Percentiles rank a stretch among this genome's conserved stretches.
These are phyloP conservation scores for Rachicladosporium sp. DNA, from an alignment of 2,329 filamentous ascomycete species.

Conservation along the genomic window DNA sequence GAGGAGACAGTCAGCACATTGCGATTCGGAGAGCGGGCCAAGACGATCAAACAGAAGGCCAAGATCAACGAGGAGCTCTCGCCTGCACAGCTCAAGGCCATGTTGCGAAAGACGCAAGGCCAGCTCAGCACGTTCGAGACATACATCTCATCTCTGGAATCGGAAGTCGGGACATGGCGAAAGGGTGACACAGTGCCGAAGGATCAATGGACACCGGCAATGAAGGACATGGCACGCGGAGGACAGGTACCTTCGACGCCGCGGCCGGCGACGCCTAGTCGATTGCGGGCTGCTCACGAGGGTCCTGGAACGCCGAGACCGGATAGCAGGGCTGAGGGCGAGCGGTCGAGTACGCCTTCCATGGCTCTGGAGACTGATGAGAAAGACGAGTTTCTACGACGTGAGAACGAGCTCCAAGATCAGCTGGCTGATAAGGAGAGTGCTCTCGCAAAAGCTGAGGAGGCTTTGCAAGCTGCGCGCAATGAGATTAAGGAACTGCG, in stretches of 20 bases:
- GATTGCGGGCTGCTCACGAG: conserved; percentile 35
- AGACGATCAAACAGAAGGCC: conserved; percentile 99
- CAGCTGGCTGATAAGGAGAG: conserved; percentile 89
- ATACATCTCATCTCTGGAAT: conserved; percentile 73
- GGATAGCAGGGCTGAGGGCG: conserved; percentile 54
- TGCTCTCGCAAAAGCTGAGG: conserved; percentile 65
- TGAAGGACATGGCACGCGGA: conserved; percentile 30
- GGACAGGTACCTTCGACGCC: conserved; percentile 31
- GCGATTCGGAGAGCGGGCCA: conserved; percentile 88
- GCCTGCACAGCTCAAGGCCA: conserved; percentile 81
- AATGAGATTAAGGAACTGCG: conserved; percentile 78
- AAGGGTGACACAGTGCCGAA: conserved; percentile 77
- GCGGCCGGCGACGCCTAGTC: conserved; percentile 49
- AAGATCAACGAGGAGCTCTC: conserved; percentile 99
- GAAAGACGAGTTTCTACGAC: conserved; percentile 83
- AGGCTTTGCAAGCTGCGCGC: conserved; percentile 67
- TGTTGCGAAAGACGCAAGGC: conserved; percentile 83
- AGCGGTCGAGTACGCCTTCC: conserved; percentile 77
- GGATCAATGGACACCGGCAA: conserved; percentile 72
- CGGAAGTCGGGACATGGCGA: conserved; percentile 78
- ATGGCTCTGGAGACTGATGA: conserved; percentile 90
- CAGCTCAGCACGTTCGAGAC: conserved; percentile 80
- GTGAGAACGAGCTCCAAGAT: conserved; percentile 95
- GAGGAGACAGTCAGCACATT: conserved; percentile 85
- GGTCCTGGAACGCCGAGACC: conserved; percentile 41